Conservation (phyloP, 805 yeast genomes). For the Saturnispora bothae region DNA sequence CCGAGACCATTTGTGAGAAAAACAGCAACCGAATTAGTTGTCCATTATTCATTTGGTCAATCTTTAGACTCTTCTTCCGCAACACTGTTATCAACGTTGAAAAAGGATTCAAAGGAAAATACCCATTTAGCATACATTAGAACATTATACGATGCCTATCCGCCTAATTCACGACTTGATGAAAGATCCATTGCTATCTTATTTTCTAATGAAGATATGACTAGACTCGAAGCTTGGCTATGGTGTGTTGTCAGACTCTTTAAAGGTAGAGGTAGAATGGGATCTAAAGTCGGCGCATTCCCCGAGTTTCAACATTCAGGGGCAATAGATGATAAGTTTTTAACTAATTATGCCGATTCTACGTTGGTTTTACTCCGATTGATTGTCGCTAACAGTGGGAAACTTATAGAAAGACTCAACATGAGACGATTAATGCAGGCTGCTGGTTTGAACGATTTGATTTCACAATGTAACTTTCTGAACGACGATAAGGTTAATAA, state of each 20-base stretch:
- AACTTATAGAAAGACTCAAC: slow-evolving; percentile 34
- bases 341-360: slow-evolving; percentile 44
- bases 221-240: slow-evolving; percentile 27
- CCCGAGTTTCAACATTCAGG: slow-evolving; percentile 59
- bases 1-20: slow-evolving; percentile 72
- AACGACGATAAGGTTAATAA: slow-evolving; percentile 33
- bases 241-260: slow-evolving; percentile 23
- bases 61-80: slow-evolving; percentile 16
- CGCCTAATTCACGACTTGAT: slow-evolving; percentile 17
- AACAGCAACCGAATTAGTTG: slow-evolving; percentile 65
- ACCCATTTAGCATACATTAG: slow-evolving; percentile 24
- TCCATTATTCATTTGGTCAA: slow-evolving; percentile 39
- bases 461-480: slow-evolving; percentile 29
- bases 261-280: slow-evolving; percentile 75
- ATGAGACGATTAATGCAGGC: slow-evolving; percentile 35
- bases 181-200: slow-evolving; percentile 20
- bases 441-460: slow-evolving; percentile 31
- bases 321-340: slow-evolving; percentile 46
- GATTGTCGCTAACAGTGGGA: slow-evolving; percentile 31
- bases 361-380: slow-evolving; percentile 42
- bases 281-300: slow-evolving; percentile 86
- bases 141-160: slow-evolving; percentile 17
- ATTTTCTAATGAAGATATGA: slow-evolving; percentile 18
- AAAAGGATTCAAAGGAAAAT: slow-evolving; percentile 24
- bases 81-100: slow-evolving; percentile 18